Conservation (phyloP, 768 basidiomycete genomes). For the Trametes gibbosa region DNA sequence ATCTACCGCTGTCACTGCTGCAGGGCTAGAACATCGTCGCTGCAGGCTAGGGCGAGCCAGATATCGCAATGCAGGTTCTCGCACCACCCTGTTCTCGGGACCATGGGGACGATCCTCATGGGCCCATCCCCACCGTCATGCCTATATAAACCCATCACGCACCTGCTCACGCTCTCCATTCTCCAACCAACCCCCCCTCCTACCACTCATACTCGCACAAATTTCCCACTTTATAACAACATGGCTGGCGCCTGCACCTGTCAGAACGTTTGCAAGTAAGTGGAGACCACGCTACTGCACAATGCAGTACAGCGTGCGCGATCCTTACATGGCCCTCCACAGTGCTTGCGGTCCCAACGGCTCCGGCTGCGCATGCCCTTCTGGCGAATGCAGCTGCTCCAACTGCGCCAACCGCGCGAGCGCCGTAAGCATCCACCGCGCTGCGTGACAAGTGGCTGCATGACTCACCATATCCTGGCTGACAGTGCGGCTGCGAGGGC, state of each 20-base stretch:
- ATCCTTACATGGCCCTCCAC: neutral
- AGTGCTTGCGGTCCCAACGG: conserved; percentile 34
- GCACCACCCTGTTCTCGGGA: neutral
- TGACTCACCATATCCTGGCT: neutral
- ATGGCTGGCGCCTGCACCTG: conserved; percentile 32
- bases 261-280: conserved; percentile 30
- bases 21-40: too few species aligned
- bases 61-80: neutral
- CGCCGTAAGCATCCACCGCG: conserved; percentile 15
- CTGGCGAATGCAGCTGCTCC: conserved; percentile 31
- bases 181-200: neutral
- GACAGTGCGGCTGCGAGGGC: conserved; percentile 12
- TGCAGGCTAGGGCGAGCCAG: too few species aligned
- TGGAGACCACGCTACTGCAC: neutral
- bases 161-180: neutral
- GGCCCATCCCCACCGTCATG: too few species aligned
- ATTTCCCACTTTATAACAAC: conserved; percentile 1
- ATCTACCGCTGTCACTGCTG: neutral
- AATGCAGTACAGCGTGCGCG: neutral
- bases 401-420: conserved; percentile 31
- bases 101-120: neutral
- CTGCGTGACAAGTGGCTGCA: too few species aligned
- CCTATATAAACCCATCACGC: neutral
- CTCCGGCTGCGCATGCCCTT: conserved; percentile 32
- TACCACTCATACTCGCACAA: too few species aligned